Percentiles rank a stretch among this genome's conserved stretches.
Conservation (phyloP, 306 rosid species). For the Glycine tomentella region DNA sequence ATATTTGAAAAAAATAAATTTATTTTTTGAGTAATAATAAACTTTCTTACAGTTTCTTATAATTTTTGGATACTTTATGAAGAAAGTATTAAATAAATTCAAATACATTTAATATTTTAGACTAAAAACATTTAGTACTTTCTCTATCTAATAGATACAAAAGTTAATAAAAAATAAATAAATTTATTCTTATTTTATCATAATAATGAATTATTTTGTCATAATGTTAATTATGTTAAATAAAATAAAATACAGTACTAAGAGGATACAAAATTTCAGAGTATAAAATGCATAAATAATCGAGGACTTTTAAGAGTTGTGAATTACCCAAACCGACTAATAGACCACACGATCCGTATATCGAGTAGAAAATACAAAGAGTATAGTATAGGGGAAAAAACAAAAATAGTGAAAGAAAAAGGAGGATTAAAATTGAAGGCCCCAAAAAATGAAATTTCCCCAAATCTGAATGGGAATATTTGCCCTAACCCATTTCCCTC, state of each 20-base stretch:
- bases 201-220: background rate
- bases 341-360: background rate
- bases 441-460: slow-evolving; percentile 47
- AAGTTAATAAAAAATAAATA: background rate
- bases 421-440: slow-evolving; percentile 35
- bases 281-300: background rate
- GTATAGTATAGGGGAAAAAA: background rate
- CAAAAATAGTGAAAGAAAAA: background rate
- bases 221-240: background rate
- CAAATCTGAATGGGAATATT: slow-evolving; percentile 52
- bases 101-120: background rate
- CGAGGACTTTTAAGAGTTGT: background rate
- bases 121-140: background rate
- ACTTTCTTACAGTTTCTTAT: background rate
- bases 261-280: background rate
- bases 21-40: background rate
- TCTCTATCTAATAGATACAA: background rate
- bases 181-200: background rate
- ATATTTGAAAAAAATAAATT: no score
- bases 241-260: background rate
- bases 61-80: background rate
- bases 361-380: background rate
- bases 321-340: background rate
- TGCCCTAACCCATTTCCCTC: slow-evolving; percentile 50
- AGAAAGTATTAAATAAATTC: background rate